Percentiles rank a stretch among this genome's conserved stretches.
Conservation (phyloP, 768 basidiomycete species). For the Coprinopsis cinerea region DNA sequence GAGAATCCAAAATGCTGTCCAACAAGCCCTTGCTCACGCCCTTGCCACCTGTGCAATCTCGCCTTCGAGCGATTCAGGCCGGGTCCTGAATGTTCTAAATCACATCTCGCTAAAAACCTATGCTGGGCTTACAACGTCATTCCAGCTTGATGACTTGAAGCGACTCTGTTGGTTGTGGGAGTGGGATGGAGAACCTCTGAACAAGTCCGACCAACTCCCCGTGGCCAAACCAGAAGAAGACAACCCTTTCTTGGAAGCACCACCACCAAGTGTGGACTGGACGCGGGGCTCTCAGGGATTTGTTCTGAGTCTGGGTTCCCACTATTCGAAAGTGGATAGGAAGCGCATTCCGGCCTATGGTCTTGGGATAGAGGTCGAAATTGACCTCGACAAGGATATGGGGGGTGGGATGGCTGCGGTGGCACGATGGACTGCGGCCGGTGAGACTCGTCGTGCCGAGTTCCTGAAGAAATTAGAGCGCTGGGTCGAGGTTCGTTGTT, state of each 20-base stretch:
- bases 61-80: constrained; percentile 68
- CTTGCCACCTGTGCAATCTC: constrained; percentile 78
- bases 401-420: constrained; percentile 83
- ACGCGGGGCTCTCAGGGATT: constrained; percentile 76
- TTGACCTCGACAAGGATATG: constrained; percentile 79
- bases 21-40: constrained; percentile 80
- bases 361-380: constrained; percentile 82
- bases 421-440: constrained; percentile 76
- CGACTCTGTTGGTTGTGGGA: constrained; percentile 88
- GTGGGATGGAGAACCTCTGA: constrained; percentile 58
- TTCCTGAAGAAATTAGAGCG: constrained; percentile 53
- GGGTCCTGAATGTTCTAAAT: constrained; percentile 74
- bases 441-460: constrained; percentile 53
- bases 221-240: constrained; percentile 42
- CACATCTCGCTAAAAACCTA: constrained; percentile 68
- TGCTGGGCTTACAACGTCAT: constrained; percentile 56
- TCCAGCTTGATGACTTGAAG: constrained; percentile 63
- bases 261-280: constrained; percentile 56
- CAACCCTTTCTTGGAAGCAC: constrained; percentile 61
- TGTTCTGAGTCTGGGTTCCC: constrained; percentile 64
- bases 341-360: constrained; percentile 78
- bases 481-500: constrained; percentile 54
- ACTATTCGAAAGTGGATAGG: constrained; percentile 59
- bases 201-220: constrained; percentile 12
- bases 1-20: constrained; percentile 61